phyloP scores from a whole-genome alignment of 2,329 filamentous ascomycete genomes.

The Beauveria varroae region DNA sequence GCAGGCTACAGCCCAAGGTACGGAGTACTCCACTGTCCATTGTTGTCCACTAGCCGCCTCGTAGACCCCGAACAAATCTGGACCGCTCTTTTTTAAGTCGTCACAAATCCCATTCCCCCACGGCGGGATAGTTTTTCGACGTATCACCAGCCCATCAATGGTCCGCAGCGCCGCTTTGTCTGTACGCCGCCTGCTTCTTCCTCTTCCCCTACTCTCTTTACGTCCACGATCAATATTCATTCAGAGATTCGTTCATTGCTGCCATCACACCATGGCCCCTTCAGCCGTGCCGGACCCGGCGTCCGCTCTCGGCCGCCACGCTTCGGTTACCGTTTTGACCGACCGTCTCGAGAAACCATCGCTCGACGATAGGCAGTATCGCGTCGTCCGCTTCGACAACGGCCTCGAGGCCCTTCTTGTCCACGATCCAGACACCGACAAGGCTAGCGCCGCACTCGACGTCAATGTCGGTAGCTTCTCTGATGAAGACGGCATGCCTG shows the following conservation, averaged over 20 bases:
- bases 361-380: slow-evolving; percentile 79
- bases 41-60: not conserved
- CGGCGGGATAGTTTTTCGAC: not conserved
- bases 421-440: slow-evolving; percentile 91
- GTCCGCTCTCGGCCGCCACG: slow-evolving; percentile 18
- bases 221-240: not conserved
- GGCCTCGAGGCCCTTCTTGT: slow-evolving; percentile 86
- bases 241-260: not conserved
- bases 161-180: slow-evolving; percentile 2
- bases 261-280: not conserved
- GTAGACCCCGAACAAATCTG: not conserved
- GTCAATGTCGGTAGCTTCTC: slow-evolving; percentile 96
- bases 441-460: slow-evolving; percentile 90
- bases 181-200: slow-evolving; percentile 1
- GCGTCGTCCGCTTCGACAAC: slow-evolving; percentile 79
- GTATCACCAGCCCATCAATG: slow-evolving; percentile 6
- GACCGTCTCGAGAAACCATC: slow-evolving; percentile 74
- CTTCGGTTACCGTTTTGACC: slow-evolving; percentile 41
- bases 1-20: not conserved
- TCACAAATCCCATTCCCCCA: slow-evolving; percentile 1
- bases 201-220: not conserved
- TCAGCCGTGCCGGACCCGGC: slow-evolving; percentile 25
- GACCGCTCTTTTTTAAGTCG: slow-evolving; percentile 1
- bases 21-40: not conserved
- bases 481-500: slow-evolving; percentile 82